Evolutionary conservation across 805 yeast genomes (phyloP).

Genomic region (Millerozyma miso): DNA sequence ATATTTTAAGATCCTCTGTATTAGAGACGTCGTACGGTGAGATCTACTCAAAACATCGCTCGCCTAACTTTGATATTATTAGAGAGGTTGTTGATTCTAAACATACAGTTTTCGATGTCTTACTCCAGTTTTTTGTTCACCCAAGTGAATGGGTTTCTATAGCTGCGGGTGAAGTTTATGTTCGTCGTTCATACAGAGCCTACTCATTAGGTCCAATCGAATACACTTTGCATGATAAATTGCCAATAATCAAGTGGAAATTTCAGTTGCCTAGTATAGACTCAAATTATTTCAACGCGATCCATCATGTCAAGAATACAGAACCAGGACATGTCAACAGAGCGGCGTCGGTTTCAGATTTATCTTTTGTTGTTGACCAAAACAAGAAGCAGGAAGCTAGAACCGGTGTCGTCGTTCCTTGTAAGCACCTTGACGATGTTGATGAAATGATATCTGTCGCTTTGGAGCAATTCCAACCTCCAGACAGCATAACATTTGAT

Average conservation of each 20-base stretch:
- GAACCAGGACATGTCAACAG: constrained; percentile 53
- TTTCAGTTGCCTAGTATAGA: constrained; percentile 76
- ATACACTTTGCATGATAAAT: constrained; percentile 50
- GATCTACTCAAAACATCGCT: constrained; percentile 65
- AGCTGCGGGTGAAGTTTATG: constrained; percentile 96
- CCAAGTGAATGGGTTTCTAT: constrained; percentile 83
- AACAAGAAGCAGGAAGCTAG: constrained; percentile 67
- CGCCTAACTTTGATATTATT: constrained; percentile 76
- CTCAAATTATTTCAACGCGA: constrained; percentile 70
- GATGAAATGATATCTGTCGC: constrained; percentile 79
- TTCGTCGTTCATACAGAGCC: constrained; percentile 95
- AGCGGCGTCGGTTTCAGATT: constrained; percentile 89
- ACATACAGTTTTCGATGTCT: constrained; percentile 93
- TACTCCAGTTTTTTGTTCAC: constrained; percentile 84
- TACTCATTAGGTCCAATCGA: constrained; percentile 78
- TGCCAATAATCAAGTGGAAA: constrained; percentile 81
- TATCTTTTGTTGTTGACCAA: constrained; percentile 75
- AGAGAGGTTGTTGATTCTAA: constrained; percentile 94
- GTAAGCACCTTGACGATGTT: constrained; percentile 80
- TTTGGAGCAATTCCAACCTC: constrained; percentile 62
- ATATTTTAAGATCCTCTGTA: constrained; percentile 86
- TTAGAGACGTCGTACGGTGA: constrained; percentile 89
- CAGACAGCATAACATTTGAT: constrained; percentile 14
- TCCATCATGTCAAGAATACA: constrained; percentile 47
- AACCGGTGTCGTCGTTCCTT: constrained; percentile 80